Base-by-base conservation (phyloP, 345 rosid species). In the Erodium maritimum region DNA sequence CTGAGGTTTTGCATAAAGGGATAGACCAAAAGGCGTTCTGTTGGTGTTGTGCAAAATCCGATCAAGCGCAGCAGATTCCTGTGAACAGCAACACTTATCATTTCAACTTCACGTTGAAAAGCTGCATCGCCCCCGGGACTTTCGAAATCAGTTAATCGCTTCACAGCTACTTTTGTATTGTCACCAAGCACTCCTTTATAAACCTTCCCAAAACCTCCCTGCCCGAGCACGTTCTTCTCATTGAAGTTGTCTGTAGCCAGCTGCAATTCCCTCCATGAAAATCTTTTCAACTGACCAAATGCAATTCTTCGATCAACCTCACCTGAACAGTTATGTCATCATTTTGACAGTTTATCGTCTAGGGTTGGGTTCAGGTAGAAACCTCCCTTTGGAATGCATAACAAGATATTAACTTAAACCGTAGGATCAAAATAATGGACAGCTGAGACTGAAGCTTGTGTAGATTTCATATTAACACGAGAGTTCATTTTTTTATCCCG, bases 1-100 rank as follows among this genome's bases (percentile, higher is more conserved):
- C 98, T 91, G 66, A 82, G 77, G 72, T 91, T 91, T 81, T 83
- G 86, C 98, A 91, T 91, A 63, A 65, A 91, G 6, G 98, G 96
- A 77, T 91, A 88, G 29, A 91, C 95, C 75, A 91, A 68, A 56
- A 91, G 88, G 42, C 96, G 93, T 63, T 91, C 98, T 5, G 93
- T 88, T 63, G 84, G 87, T 1, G 95, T 91, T 34, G 98, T 88
- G 74, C 98, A 91, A 69, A 91, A 91, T 19, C 96, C 98, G 59
- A 91, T 91, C 58, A 91, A 72, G 58, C 93, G 80, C 55, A 88
- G 73, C 19, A 91, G 84, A 67, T 91, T 91, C 77, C 77, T 81
- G 63, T 91, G 98, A 60, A 91, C 98, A 59, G 98, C 98, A 65
- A 91, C 93, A 57, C 95, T 88, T 68, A 86, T 91, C 98, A 91